These are phyloP conservation scores for Pseudogymnoascus destructans DNA, from an alignment of 2,329 filamentous ascomycete genomes.

Conservation along the genomic window DNA sequence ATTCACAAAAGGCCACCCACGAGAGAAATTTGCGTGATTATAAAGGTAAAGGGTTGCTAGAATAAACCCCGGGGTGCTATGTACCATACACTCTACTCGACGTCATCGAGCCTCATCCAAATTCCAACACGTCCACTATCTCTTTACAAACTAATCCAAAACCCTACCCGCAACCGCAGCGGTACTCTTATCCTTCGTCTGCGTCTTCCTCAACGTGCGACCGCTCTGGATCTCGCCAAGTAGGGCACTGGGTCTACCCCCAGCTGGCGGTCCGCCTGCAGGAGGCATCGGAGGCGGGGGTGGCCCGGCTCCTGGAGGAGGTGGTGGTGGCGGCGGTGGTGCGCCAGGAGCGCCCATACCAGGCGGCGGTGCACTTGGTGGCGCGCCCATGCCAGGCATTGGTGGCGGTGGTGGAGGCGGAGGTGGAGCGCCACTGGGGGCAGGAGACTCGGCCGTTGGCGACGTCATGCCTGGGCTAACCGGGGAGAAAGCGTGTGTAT, in stretches of 20 bases:
- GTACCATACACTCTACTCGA: constrained; percentile 4
- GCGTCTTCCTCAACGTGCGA: constrained; percentile 67
- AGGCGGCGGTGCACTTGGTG: constrained; percentile 23
- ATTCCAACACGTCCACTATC: not conserved
- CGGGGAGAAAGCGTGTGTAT: constrained; percentile 40
- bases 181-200: constrained; percentile 74
- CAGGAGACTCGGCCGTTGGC: constrained; percentile 31
- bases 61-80: constrained; percentile 5
- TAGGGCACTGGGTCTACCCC: constrained; percentile 47
- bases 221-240: constrained; percentile 75
- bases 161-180: constrained; percentile 67
- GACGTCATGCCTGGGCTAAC: constrained; percentile 32
- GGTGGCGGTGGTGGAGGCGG: constrained; percentile 37
- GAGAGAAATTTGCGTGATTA: not conserved
- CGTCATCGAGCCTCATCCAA: not conserved
- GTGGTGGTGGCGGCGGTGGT: constrained; percentile 33
- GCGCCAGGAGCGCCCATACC: constrained; percentile 23
- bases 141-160: constrained; percentile 22
- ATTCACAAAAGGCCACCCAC: not conserved
- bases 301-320: constrained; percentile 17
- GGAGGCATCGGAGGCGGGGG: constrained; percentile 24
- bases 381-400: constrained; percentile 31
- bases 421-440: constrained; percentile 27
- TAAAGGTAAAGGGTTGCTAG: constrained; percentile 4
- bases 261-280: constrained; percentile 25